Evolutionary conservation across 2,329 filamentous ascomycete species (phyloP), one percentile per base, ranked within the genome.

Genomic region (Davidsoniella virescens): DNA sequence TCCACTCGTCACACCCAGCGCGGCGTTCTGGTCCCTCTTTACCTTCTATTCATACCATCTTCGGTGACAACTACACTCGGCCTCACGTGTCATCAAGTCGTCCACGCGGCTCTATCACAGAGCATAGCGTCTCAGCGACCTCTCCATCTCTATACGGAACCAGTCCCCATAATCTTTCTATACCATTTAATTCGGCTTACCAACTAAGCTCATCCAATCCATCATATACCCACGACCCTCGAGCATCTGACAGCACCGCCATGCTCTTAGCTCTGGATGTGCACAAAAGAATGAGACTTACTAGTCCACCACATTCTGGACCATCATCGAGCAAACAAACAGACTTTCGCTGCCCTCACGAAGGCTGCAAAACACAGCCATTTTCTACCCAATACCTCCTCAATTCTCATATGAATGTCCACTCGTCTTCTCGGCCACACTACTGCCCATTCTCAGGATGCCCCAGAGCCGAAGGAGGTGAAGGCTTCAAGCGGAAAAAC

Each of bases 351-450:
- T 54, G 52, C 9, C 44, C 49, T n/a, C 43, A 67, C 46, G 57
- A 69, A 6, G 81, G 80, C 7, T 92, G 85, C 61, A 83, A 63
- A 37, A 84, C 84, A 1, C 64, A 70, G 26, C 79, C 85, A 0
- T 92, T 92, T 57, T 82, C 86, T 58, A 92, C 85, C 0, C 78
- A 80, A 57, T 80, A 80, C 64, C 69, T 90, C 8, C 67, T 90
- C 18, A 90, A 87, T 62, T 90, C 84, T 0, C 85, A 90, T 59
- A 78, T 80, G 48, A 83, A 83, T 55, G 79, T 83, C 3, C 79
- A 83, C 62, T 82, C 78, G 2, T 76, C 74, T 2, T 72, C 69
- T 18, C 68, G 79, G 26, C 79, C 79, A 6, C 78, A 83, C 59
- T 82, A 81, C 55, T 83, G 79, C 55, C 69, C 74, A 0, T 75